Percentiles rank a stretch among this genome's conserved stretches.
These are phyloP conservation scores for Podaxis mareebaensis DNA, from an alignment of 768 basidiomycete species.

Conservation along the genomic window DNA sequence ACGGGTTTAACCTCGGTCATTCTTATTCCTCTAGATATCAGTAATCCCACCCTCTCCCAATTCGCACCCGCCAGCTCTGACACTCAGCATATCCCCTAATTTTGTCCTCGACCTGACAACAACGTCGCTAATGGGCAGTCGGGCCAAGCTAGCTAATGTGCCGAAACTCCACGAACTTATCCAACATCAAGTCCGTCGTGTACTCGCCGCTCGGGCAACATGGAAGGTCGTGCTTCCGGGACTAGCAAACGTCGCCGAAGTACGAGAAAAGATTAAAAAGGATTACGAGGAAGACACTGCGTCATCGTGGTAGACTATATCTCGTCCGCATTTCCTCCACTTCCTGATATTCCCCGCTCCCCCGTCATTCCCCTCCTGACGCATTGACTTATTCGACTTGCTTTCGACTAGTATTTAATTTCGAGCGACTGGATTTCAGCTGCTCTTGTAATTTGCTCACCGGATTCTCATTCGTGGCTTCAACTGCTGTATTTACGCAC, in stretches of 20 bases:
- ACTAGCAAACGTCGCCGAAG: slow-evolving; percentile 40
- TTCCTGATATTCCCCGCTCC: background rate
- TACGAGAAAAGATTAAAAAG: slow-evolving; percentile 35
- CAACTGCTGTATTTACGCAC: slow-evolving; percentile 3
- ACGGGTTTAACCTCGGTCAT: slow-evolving; percentile 9
- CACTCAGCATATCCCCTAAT: slow-evolving; percentile 77
- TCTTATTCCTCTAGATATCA: slow-evolving; percentile 45
- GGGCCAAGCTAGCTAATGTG: slow-evolving; percentile 96
- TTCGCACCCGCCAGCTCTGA: slow-evolving; percentile 58
- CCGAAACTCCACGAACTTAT: slow-evolving; percentile 97
- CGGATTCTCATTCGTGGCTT: background rate
- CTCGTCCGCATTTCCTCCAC: background rate
- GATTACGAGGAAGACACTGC: slow-evolving; percentile 29
- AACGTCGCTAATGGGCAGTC: slow-evolving; percentile 90
- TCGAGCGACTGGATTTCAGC: background rate
- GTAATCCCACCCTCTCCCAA: slow-evolving; percentile 60
- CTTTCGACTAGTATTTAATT: slow-evolving; percentile 5
- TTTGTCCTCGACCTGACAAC: slow-evolving; percentile 87
- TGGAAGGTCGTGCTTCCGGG: slow-evolving; percentile 75
- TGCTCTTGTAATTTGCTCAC: slow-evolving; percentile 5
- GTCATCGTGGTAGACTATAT: slow-evolving; percentile 16
- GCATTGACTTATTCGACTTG: background rate
- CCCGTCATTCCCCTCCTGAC: background rate
- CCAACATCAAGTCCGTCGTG: slow-evolving; percentile 74
- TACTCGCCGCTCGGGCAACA: slow-evolving; percentile 56